Base-by-base conservation (phyloP, 2,329 filamentous ascomycete genomes). In the Venturia aucupariae region DNA sequence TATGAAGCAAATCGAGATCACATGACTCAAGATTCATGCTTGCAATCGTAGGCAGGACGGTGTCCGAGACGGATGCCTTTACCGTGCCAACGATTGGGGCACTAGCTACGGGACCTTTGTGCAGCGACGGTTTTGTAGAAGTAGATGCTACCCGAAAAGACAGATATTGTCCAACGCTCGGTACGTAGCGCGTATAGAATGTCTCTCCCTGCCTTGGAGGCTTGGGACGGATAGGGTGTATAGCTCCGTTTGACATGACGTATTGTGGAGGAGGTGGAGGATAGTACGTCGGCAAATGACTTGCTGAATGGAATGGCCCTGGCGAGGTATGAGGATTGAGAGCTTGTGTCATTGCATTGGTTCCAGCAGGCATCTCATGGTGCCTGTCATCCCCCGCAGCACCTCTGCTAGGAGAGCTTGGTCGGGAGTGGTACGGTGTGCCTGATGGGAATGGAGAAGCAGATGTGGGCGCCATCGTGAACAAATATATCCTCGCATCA, bases 231-330 rank as follows among this genome's bases (percentile, higher is more conserved):
- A 95, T 79, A 0, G 94, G 94, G 72, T 99, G 94, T 0, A 92
- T 87, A 57, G 92, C 80, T 66, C 87, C 84, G 72, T 90, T 86
- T 2, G 90, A 92, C 67, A 89, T 86, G 4, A 84, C 87, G 73
- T 93, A 97, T 69, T 93, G 90, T 10, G 90, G 78, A 0, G 94
- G 90, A 1, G 88, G 81, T 0, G 92, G 92, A 2, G 92, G 92
- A 69, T 90, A 97, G 77, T 92, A 97, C 0, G 92, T 96, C 2
- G 93, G 92, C 2, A 97, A 80, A 74, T 96, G 90, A 51, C 90
- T 94, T 17, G 85, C 84, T 1, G 90, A 95, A 68, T 85, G 86
- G 75, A 93, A 96, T 0, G 90, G 91, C 0, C 89, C 88, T 19
- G 63, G 51, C 22, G 55, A 41, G 6, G 15, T 32, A 8, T 63